Base-by-base conservation (phyloP, 1,284 basidiomycete species). In the Athelia sp. region DNA sequence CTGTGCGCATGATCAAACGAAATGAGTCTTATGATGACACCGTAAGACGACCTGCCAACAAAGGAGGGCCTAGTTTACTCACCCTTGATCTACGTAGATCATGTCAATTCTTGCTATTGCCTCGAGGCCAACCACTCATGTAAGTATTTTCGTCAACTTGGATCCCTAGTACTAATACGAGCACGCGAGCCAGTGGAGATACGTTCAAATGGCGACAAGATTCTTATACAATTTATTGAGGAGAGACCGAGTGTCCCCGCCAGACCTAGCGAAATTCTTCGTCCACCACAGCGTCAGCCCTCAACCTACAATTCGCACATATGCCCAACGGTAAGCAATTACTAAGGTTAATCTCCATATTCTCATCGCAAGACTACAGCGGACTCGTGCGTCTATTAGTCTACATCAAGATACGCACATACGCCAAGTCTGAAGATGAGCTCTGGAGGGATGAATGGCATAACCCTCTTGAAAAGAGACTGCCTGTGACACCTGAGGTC, bases 371-470 rank as follows among this genome's bases (percentile, higher is more conserved):
- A 57, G 6, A 51, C 46, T n/a, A 15, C 45, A 92, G 87, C 50
- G 90, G 84, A 2, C 68, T 95, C 31, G 81, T 85, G 19, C 89
- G 87, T 63, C 67, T 92, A 29, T 75, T 87, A 34, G 81, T 84
- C 53, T 84, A 86, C 58, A 73, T 94, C 66, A 96, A 97, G 69
- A 79, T 94, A 46, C 84, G 94, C 40, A 90, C 91, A 4, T 89
- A 92, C 54, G 81, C 87, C 26, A 71, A 74, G 50, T 81, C 77
- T 1, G 72, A 74, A 6, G 79, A 86, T 34, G 82, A 90, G 47
- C 74, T 97, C 6, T 90, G 93, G 81, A 69, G 87, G 17, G 84
- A 90, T 55, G 81, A 89, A 65, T 89, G 90, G 75, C 72, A 62
- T 38, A 94, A 90, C 65, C 92, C 92, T 2, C 71, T 94, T 31